Base-by-base conservation (phyloP, 352 stramenopile species). In the Thraustotheca clavata region DNA sequence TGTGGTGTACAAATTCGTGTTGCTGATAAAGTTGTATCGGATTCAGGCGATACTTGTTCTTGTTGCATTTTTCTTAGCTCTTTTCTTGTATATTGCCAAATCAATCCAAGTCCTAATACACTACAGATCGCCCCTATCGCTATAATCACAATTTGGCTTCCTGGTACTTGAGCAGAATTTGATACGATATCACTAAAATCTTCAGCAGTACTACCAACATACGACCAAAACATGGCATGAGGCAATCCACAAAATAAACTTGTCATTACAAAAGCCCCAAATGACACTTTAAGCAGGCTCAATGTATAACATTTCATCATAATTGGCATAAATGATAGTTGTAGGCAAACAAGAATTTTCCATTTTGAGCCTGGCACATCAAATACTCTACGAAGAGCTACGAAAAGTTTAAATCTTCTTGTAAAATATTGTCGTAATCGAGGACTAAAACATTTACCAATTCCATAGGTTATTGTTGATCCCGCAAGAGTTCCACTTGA, bases 281-380 rank as follows among this genome's bases (percentile, higher is more conserved):
- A n/a, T 16, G 55, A 20, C 3, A 62, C 55, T 9, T n/a, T 9
- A 4, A 62, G 55, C 7, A 62, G 26, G 20, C 55, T 62, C 3
- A 62, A 27, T 24, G 22, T 52, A 41, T 62, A 62, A 41, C 55
- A 62, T 32, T 62, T 62, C 24, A 62, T 24, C 4, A 41, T 62
- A 11, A 62, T 12, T 4, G 55, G 55, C 31, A 62, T 35, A 32
- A 40, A 62, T 3, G 55, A 31, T 16, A 62, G 26, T 29, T 62
- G 55, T 12, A 50, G 26, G 20, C 55, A 62, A 26, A 62, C 34
- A 11, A 62, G 22, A 3, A 62, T 16, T 14, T 35, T 38, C 22
- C 32, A 62, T 29, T 39, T 62, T 38, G 35, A 35, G n/a, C 20
- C 36, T 6, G 35, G 36, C 7, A 41, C 33, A 9, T 14, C 43